Evolutionary conservation across 2,329 filamentous ascomycete species (phyloP).

Genomic region (Trichoderma guizhouense): DNA sequence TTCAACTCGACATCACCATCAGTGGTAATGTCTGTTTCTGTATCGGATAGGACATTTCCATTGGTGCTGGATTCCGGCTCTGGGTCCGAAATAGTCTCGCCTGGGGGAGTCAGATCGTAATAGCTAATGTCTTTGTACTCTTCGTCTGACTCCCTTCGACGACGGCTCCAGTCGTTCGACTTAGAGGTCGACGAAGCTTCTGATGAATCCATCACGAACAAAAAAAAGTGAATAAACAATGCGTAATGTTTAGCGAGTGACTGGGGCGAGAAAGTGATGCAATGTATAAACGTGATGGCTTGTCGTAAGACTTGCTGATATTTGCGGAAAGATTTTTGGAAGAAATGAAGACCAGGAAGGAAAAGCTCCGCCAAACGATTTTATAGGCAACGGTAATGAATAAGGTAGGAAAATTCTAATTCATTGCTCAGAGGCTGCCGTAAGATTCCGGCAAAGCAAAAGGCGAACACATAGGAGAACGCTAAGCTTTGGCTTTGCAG

Average conservation of each 20-base stretch:
- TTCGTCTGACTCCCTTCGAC: background rate
- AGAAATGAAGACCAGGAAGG: background rate
- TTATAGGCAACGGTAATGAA: background rate
- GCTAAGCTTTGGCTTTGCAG: background rate
- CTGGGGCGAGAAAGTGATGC: background rate
- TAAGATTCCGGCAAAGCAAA: background rate
- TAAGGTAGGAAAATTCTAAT: background rate
- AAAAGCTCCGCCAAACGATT: background rate
- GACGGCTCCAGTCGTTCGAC: background rate
- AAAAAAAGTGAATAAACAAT: background rate
- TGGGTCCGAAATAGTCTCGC: background rate
- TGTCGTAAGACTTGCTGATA: background rate
- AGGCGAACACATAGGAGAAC: background rate
- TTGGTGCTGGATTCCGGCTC: background rate
- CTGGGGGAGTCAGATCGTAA: background rate
- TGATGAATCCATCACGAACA: background rate
- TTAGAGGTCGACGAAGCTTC: background rate
- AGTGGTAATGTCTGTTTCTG: background rate
- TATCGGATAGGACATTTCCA: background rate
- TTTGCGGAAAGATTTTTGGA: background rate
- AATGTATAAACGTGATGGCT: background rate
- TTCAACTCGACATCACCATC: background rate
- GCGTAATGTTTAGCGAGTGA: background rate
- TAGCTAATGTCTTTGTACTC: background rate
- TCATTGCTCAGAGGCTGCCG: background rate